Percentiles rank a stretch among this genome's conserved stretches.
Evolutionary conservation across 75 land plant species (phyloP).

Genomic region (Cupressus sempervirens): DNA sequence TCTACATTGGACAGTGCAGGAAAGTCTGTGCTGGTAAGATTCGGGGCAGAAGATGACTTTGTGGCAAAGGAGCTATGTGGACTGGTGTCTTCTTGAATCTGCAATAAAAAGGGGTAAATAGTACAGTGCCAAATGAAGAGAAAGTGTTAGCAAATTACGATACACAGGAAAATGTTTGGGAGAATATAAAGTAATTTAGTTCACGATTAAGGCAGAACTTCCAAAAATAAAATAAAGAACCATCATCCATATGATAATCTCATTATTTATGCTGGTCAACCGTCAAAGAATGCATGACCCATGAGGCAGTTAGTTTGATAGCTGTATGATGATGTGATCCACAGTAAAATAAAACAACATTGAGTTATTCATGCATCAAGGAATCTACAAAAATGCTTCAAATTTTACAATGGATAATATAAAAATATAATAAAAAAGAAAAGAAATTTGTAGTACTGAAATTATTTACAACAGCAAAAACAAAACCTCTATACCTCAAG

Average conservation of each 20-base stretch:
- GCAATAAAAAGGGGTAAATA: slow-evolving; percentile 18
- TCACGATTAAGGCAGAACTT: not conserved
- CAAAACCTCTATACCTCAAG: slow-evolving; percentile 60
- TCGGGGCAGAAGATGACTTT: slow-evolving; percentile 60
- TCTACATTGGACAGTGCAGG: slow-evolving; percentile 58
- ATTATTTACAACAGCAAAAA: not conserved
- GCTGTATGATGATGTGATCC: not conserved
- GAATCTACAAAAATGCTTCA: not conserved
- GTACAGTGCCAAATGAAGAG: not conserved
- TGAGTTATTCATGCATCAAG: not conserved
- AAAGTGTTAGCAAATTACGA: not conserved
- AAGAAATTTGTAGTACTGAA: not conserved
- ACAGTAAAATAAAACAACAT: not conserved
- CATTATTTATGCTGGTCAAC: not conserved
- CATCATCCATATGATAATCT: not conserved
- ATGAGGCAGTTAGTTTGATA: not conserved
- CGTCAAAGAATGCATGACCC: not conserved
- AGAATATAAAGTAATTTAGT: not conserved
- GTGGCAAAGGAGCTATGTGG: slow-evolving; percentile 28
- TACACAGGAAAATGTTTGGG: not conserved
- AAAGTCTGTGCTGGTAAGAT: slow-evolving; percentile 58
- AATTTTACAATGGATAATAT: not conserved
- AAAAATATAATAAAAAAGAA: not conserved
- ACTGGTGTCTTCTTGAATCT: slow-evolving; percentile 76
- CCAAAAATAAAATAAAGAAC: not conserved